Conservation (phyloP, 805 yeast genomes). For the Yarrowia sp. region DNA sequence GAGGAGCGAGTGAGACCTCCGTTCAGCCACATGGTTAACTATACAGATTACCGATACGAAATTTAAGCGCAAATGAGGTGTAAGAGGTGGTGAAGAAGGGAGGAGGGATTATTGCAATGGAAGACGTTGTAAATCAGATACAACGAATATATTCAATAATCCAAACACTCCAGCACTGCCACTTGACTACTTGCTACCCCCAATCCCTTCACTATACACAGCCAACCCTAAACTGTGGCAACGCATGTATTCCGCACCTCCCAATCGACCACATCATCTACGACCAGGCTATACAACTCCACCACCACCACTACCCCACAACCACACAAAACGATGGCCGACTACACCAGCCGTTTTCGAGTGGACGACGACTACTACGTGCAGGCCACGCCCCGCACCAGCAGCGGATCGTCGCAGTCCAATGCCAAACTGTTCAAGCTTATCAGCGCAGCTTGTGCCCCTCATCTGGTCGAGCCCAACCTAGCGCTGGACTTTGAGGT, state of each 20-base stretch:
- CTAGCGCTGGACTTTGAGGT: conserved; percentile 87
- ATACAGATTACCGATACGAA: conserved; percentile 6
- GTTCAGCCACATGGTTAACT: conserved; percentile 19
- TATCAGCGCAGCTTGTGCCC: conserved; percentile 74
- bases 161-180: too few species aligned
- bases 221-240: conserved; percentile 38
- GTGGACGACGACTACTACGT: conserved; percentile 37
- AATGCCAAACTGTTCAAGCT: conserved; percentile 36
- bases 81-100: neutral
- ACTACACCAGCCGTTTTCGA: conserved; percentile 37
- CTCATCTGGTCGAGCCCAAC: conserved; percentile 84
- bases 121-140: too few species aligned
- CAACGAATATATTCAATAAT: too few species aligned
- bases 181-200: too few species aligned
- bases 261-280: conserved; percentile 32
- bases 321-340: conserved; percentile 7
- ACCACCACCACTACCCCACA: neutral
- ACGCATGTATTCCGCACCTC: conserved; percentile 38
- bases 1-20: neutral
- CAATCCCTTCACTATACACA: too few species aligned
- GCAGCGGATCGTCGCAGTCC: conserved; percentile 27
- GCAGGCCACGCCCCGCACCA: conserved; percentile 16
- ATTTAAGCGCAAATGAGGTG: conserved; percentile 3
- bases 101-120: neutral
- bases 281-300: neutral